Percentiles rank a stretch among this genome's conserved stretches.
Evolutionary conservation across 306 rosid genomes (phyloP).

Genomic region (Begonia loranthoides): DNA sequence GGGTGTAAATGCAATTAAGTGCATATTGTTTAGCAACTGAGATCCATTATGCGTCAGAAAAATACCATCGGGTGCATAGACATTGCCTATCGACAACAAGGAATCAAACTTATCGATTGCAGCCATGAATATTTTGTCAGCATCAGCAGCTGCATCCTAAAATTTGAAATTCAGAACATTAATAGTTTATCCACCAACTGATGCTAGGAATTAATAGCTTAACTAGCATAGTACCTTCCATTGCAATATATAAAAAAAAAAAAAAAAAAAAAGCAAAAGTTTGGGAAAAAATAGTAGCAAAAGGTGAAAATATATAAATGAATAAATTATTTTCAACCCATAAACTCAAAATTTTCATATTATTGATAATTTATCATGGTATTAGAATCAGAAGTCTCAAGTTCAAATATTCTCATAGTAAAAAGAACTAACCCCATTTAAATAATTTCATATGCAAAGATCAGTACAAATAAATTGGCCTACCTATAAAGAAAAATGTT

Average conservation of each 20-base stretch:
- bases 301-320: no score
- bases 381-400: no score
- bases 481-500: no score
- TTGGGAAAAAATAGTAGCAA: not conserved
- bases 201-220: no score
- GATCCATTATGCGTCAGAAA: not conserved
- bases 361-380: no score
- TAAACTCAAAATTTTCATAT: no score
- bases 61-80: slow-evolving; percentile 75
- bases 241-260: no score
- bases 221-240: not conserved
- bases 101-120: slow-evolving; percentile 96
- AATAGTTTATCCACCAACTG: not conserved
- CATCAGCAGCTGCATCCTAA: slow-evolving; percentile 84
- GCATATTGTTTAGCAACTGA: not conserved
- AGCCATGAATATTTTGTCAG: slow-evolving; percentile 87
- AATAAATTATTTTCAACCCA: no score
- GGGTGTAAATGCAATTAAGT: not conserved
- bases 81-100: slow-evolving; percentile 78
- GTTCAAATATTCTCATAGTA: no score
- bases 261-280: not conserved
- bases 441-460: no score
- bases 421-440: no score
- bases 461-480: no score
- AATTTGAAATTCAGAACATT: slow-evolving; percentile 7